Evolutionary conservation across 441 rosid species (phyloP).

Genomic region (Gossypium davidsonii): DNA sequence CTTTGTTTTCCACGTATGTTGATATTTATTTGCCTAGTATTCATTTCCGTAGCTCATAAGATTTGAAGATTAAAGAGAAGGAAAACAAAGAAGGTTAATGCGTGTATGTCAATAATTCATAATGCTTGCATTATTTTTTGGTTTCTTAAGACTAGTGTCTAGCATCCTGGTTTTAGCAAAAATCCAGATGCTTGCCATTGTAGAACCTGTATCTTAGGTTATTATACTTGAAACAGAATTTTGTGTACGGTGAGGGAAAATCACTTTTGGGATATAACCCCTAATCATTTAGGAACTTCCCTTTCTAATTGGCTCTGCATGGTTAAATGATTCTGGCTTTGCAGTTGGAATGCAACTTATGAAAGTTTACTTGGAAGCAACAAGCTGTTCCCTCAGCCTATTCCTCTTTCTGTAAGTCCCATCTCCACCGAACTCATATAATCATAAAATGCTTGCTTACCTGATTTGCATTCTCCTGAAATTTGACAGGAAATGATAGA

Average conservation of each 20-base stretch:
- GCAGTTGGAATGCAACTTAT: slow-evolving; percentile 64
- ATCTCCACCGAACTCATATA: background rate
- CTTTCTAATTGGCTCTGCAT: slow-evolving; percentile 27
- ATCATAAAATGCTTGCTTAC: background rate
- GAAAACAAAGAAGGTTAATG: background rate
- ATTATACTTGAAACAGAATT: background rate
- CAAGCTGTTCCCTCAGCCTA: slow-evolving; percentile 53
- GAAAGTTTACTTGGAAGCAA: slow-evolving; percentile 65
- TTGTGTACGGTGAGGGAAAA: background rate
- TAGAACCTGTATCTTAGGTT: background rate
- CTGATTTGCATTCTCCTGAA: slow-evolving; percentile 1
- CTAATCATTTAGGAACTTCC: slow-evolving; percentile 17
- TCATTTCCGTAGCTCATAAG: background rate
- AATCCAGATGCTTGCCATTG: background rate
- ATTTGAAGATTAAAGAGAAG: background rate
- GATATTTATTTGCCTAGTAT: background rate
- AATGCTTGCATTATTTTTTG: background rate
- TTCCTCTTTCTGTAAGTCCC: slow-evolving; percentile 57
- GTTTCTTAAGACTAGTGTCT: background rate
- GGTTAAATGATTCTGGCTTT: slow-evolving; percentile 40
- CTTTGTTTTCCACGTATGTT: background rate
- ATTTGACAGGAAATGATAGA: slow-evolving; percentile 80
- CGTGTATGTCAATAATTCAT: background rate
- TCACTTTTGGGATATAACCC: slow-evolving; percentile 2
- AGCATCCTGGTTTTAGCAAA: background rate